Evolutionary conservation across 495 filamentous ascomycete species (phyloP), one percentile per base, ranked within the genome.

Genomic region (Aspergillus avenaceus): DNA sequence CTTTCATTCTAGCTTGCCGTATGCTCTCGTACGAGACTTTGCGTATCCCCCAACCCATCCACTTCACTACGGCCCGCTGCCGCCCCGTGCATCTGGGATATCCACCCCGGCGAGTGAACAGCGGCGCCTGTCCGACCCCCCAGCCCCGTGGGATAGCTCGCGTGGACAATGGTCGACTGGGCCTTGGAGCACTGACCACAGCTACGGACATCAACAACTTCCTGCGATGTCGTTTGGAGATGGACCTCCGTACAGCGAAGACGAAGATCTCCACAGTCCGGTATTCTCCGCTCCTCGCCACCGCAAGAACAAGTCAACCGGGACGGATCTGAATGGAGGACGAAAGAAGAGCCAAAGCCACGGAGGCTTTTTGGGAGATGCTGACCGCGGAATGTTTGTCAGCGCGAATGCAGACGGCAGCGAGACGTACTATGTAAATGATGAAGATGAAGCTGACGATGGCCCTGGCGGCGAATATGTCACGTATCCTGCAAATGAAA

Each of bases 211-310:
- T 34, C 59, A 85, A 76, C 84, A 91, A 57, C 71, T 95, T 23
- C 86, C 93, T 11, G 82, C 87, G 13, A 91, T 95, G 62, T 84
- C 89, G 13, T 95, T 96, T 62, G 84, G 78, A 11, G 92, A 95
- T 66, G 93, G 92, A 2, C 92, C 92, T 5, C 92, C 92, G n/a
- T 97, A 88, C 76, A 95, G 88, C 66, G 92, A 97, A 67, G 92
- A 97, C 66, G 91, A 96, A 60, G 92, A 97, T 67, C 70, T 97
- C 40, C 90, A 95, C 59, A 95, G 89, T 59, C 92, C 92, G 6
- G 87, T 96, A 3, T 81, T 87, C 41, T 83, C 81, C 8, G 85
- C 81, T 48, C 81, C 84, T 8, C 78, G 87, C 21, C 89, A 95
- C 64, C 86, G 84, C 61, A 93, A 92, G 66, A 84, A 88, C 66